A percentile compares a stretch with the other conserved stretches of the same genome.
Evolutionary conservation across 2,329 filamentous ascomycete genomes (phyloP).

Genomic region (Huntiella decipiens): DNA sequence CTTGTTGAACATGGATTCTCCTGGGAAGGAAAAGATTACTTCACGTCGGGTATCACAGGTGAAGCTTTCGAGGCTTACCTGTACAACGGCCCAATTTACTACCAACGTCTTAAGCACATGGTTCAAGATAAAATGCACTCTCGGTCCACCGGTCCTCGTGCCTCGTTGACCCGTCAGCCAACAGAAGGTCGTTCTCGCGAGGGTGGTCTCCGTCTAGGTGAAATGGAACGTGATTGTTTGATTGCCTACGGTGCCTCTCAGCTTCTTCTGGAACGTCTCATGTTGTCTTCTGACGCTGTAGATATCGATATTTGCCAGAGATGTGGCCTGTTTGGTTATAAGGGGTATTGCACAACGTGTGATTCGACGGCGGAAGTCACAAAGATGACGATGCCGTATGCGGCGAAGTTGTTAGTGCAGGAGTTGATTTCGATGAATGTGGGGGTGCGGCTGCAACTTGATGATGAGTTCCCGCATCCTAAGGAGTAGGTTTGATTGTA

Average conservation of each 20-base stretch:
- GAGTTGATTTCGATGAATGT: conserved; percentile 98
- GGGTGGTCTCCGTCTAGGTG: conserved; percentile 79
- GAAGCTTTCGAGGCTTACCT: conserved; percentile 89
- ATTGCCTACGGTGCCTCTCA: conserved; percentile 95
- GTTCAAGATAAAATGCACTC: conserved; percentile 99
- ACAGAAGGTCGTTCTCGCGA: conserved; percentile 88
- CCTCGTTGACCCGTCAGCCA: conserved; percentile 83
- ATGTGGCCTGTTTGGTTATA: conserved; percentile 89
- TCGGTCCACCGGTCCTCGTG: conserved; percentile 71
- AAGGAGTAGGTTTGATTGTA: conserved; percentile 16
- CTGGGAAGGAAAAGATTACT: conserved; percentile 93
- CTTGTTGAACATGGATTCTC: conserved; percentile 80
- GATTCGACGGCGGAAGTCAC: conserved; percentile 68
- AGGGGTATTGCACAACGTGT: conserved; percentile 87
- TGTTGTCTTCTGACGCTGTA: conserved; percentile 84
- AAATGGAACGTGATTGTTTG: conserved; percentile 97
- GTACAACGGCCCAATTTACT: conserved; percentile 97
- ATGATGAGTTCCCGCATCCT: conserved; percentile 75
- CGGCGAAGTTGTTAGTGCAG: conserved; percentile 87
- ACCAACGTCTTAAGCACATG: conserved; percentile 99
- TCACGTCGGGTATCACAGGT: conserved; percentile 87
- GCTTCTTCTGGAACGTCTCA: conserved; percentile 75
- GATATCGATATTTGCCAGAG: conserved; percentile 84
- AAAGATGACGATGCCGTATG: conserved; percentile 93
- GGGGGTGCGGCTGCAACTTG: conserved; percentile 73